A percentile compares a stretch with the other conserved stretches of the same genome.
phyloP scores from a whole-genome alignment of 257 asterid species.

The Solanum gracilifrons region DNA sequence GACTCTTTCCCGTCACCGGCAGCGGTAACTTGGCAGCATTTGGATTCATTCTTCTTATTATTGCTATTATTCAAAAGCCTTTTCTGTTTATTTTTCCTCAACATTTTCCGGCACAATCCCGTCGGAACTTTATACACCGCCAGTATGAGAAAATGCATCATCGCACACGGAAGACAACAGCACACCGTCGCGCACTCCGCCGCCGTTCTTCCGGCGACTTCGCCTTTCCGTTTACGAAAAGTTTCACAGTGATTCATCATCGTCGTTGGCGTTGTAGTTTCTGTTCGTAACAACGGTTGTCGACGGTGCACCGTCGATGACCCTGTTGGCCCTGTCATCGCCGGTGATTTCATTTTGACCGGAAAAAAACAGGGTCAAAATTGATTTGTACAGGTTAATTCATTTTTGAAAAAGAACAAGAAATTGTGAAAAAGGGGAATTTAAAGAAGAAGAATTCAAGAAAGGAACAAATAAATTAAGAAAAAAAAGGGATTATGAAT shows the following conservation, averaged over 20 bases:
- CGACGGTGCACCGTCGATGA: slow-evolving; percentile 2
- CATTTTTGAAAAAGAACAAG: neutral
- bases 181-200: slow-evolving; percentile 84
- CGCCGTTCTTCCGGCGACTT: slow-evolving; percentile 68
- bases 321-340: neutral
- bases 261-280: neutral
- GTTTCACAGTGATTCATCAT: neutral
- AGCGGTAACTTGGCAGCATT: too few species aligned
- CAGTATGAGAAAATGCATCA: slow-evolving; percentile 39
- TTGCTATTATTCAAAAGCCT: slow-evolving; percentile 9
- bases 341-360: neutral
- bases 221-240: slow-evolving; percentile 23
- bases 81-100: slow-evolving; percentile 22
- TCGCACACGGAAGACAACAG: slow-evolving; percentile 69
- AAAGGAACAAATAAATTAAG: neutral
- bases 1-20: neutral
- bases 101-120: slow-evolving; percentile 56
- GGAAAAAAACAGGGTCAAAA: neutral
- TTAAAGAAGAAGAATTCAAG: neutral
- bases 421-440: neutral
- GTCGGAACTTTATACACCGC: slow-evolving; percentile 64
- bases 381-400: neutral
- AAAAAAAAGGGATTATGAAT: neutral
- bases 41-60: neutral
- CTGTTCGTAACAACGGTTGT: slow-evolving; percentile 8